Conservation (phyloP, 2,329 filamentous ascomycete genomes). For the Endoconidiophora laricicola region DNA sequence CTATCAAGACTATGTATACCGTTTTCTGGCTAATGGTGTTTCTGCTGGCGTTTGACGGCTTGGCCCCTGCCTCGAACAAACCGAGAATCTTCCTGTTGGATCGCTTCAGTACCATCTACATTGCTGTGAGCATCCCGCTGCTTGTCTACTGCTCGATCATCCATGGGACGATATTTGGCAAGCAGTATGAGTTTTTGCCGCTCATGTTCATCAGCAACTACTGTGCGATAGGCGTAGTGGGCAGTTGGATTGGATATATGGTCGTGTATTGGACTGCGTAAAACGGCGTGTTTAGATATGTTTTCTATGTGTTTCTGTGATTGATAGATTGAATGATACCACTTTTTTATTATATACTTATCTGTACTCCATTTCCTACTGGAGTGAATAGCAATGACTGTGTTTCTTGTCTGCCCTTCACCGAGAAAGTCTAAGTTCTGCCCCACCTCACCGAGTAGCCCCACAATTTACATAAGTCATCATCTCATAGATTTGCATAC, state of each 20-base stretch:
- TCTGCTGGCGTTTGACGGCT: slow-evolving; percentile 67
- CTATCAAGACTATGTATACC: slow-evolving; percentile 85
- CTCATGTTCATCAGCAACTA: slow-evolving; percentile 97
- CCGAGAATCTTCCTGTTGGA: slow-evolving; percentile 81
- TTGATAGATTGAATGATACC: slow-evolving; percentile 12
- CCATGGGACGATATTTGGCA: slow-evolving; percentile 70
- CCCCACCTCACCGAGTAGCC: slow-evolving; percentile 1
- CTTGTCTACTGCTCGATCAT: slow-evolving; percentile 76
- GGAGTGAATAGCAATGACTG: neutral
- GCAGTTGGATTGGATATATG: slow-evolving; percentile 88
- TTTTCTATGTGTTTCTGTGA: slow-evolving; percentile 3
- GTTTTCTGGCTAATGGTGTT: slow-evolving; percentile 82
- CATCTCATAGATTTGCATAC: slow-evolving; percentile 3
- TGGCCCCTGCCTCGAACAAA: slow-evolving; percentile 67
- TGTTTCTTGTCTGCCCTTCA: neutral
- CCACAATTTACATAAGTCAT: slow-evolving; percentile 6
- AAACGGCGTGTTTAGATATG: neutral
- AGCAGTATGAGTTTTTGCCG: slow-evolving; percentile 73
- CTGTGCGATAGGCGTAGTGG: slow-evolving; percentile 81
- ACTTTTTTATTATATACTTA: neutral
- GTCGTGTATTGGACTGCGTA: slow-evolving; percentile 67
- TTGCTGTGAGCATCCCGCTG: slow-evolving; percentile 73
- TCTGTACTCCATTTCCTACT: neutral
- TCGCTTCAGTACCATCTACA: slow-evolving; percentile 78
- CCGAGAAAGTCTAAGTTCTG: neutral